These are phyloP conservation scores for Diaporthe vaccinii DNA, from an alignment of 2,329 filamentous ascomycete species.

Conservation along the genomic window DNA sequence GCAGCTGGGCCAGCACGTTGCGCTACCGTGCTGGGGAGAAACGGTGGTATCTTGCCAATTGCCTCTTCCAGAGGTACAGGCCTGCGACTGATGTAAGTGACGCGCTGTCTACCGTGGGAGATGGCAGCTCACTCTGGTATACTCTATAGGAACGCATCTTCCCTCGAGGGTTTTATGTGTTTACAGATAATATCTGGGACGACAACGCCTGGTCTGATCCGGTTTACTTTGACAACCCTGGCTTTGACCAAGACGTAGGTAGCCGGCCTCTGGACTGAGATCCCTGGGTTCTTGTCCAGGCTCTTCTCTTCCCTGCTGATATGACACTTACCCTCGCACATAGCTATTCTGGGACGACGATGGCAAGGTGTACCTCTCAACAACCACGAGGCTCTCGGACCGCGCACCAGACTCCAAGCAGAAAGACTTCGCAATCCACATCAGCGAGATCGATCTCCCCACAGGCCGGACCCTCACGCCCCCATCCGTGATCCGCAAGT, in stretches of 20 bases:
- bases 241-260: constrained; percentile 66
- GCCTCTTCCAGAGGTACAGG: constrained; percentile 58
- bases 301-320: neutral
- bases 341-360: constrained; percentile 64
- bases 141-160: constrained; percentile 58
- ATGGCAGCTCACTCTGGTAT: neutral
- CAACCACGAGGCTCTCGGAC: constrained; percentile 52
- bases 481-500: constrained; percentile 53
- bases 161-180: constrained; percentile 67
- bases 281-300: neutral
- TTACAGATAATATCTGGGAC: constrained; percentile 66
- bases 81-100: constrained; percentile 51
- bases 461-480: constrained; percentile 56
- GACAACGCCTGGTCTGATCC: constrained; percentile 65
- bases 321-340: neutral
- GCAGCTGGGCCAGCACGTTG: constrained; percentile 63
- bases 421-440: constrained; percentile 66
- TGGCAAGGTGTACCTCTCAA: constrained; percentile 63
- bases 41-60: constrained; percentile 61
- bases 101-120: neutral
- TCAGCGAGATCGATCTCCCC: constrained; percentile 57
- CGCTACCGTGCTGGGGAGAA: constrained; percentile 55
- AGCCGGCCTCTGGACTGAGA: neutral
- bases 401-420: constrained; percentile 55
- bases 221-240: constrained; percentile 66